phyloP scores from a whole-genome alignment of 257 asterid genomes.

The Rubia yunnanensis region DNA sequence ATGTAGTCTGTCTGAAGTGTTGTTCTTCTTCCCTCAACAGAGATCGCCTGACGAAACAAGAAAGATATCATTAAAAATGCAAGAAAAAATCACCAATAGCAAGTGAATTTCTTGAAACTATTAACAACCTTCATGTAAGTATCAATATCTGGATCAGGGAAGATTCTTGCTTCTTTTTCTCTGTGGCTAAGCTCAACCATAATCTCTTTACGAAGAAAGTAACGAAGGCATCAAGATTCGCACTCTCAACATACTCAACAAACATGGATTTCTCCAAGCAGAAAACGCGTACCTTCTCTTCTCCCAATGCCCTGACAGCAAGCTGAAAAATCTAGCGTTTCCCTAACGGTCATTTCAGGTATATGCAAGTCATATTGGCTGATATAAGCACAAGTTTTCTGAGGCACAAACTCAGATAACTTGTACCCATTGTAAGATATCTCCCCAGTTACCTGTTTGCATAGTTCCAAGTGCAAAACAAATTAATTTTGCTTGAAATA shows the following conservation, averaged over 20 bases:
- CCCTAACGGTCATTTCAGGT: slow-evolving; percentile 30
- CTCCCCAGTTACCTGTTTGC: slow-evolving; percentile 25
- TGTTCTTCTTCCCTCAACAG: slow-evolving; percentile 6
- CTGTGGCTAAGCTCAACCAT: slow-evolving; percentile 62
- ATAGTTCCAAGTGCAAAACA: background rate
- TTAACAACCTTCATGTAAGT: slow-evolving; percentile 77
- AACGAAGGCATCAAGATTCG: background rate
- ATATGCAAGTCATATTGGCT: slow-evolving; percentile 29
- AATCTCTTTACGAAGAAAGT: slow-evolving; percentile 35
- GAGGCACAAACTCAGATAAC: slow-evolving; percentile 26
- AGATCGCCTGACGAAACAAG: slow-evolving; percentile 12
- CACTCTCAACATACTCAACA: background rate
- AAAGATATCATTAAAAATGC: background rate
- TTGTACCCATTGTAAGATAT: slow-evolving; percentile 25
- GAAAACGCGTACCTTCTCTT: slow-evolving; percentile 15
- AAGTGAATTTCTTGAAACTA: background rate
- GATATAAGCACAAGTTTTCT: slow-evolving; percentile 25
- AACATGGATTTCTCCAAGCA: background rate
- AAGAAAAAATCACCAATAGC: background rate
- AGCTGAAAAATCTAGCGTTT: slow-evolving; percentile 31
- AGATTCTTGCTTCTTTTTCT: slow-evolving; percentile 63
- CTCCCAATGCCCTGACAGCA: slow-evolving; percentile 29
- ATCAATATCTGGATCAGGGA: slow-evolving; percentile 79
- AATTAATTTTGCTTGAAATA: background rate
- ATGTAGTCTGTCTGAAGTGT: slow-evolving; percentile 21